Base-by-base conservation (phyloP, 116 monocot species). In the Papilionanthe hybrid region DNA sequence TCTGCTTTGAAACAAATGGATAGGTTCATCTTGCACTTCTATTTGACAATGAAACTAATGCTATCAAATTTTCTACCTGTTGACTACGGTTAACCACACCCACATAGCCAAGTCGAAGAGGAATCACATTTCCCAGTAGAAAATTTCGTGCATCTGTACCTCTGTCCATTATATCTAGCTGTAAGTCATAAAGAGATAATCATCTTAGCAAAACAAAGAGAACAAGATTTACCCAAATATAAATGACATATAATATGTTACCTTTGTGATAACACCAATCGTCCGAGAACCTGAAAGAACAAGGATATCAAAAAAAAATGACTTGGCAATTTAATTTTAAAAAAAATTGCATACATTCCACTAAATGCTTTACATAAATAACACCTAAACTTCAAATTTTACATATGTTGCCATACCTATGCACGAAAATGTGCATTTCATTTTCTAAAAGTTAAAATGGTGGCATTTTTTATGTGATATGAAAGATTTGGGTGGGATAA, bases 111-210 rank as follows among this genome's bases (percentile, higher is more conserved):
- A 94, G 89, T 78, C 66, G 83, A 73, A 94, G 84, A 18, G 93
- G 93, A 48, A 94, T 91, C 83, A 91, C 89, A 75, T 89, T 88
- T 71, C 93, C 93, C 75, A 91, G 22, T 37, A 94, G 72, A 80
- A 94, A 87, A 41, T 87, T 89, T 30, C 91, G 86, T 5, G 93
- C 93, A 88, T 94, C 93, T n/a, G 93, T 94, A 12, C 93, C 93
- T 83, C 87, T 89, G 60, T 94, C 93, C 93, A 94, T 94, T 80
- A 94, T 94, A 88, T 94, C 93, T 82, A 94, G 81, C 93, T 94
- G 85, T 20, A 81, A 85, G 25, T 37, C 42, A 83, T 50, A 82
- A 45, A 77, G 27, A 74, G 42, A 27, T 79, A 23, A 78, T 9
- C 11, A 5, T 12, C 32, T 73, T n/a, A 44, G 44, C 17, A 48